phyloP scores from a whole-genome alignment of 2,329 filamentous ascomycete species.

The Chaetomium olivaceum region DNA sequence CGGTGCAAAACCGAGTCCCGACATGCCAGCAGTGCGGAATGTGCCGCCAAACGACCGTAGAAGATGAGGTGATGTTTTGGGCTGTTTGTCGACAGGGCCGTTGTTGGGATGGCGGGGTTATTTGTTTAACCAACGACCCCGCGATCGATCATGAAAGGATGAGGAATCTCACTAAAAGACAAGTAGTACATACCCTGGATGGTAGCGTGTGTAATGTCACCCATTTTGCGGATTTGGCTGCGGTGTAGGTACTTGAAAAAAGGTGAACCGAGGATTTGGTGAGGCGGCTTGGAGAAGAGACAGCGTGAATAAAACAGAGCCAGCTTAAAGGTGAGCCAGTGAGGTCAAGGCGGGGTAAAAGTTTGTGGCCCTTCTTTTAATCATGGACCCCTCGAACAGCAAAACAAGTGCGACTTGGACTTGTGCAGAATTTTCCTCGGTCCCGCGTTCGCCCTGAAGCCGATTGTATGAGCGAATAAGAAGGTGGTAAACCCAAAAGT shows the following conservation, averaged over 20 bases:
- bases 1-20: neutral
- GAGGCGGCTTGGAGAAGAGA: conserved; percentile 23
- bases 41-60: neutral
- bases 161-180: conserved; percentile 3
- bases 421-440: conserved; percentile 19
- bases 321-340: conserved; percentile 28
- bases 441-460: neutral
- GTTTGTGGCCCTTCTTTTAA: neutral
- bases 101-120: conserved; percentile 33
- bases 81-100: neutral
- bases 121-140: neutral
- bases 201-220: conserved; percentile 57
- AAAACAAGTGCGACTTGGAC: conserved; percentile 8
- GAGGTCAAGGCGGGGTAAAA: conserved; percentile 24
- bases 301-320: conserved; percentile 24
- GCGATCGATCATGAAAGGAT: neutral
- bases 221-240: conserved; percentile 44
- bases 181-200: conserved; percentile 56
- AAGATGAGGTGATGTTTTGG: conserved; percentile 11
- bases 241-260: conserved; percentile 15
- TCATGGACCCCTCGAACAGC: conserved; percentile 6
- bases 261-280: conserved; percentile 7
- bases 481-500: conserved; percentile 23
- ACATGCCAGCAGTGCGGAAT: neutral
- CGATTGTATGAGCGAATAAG: conserved; percentile 33